Base-by-base conservation (phyloP, 768 basidiomycete species). In the Suillus discolor region DNA sequence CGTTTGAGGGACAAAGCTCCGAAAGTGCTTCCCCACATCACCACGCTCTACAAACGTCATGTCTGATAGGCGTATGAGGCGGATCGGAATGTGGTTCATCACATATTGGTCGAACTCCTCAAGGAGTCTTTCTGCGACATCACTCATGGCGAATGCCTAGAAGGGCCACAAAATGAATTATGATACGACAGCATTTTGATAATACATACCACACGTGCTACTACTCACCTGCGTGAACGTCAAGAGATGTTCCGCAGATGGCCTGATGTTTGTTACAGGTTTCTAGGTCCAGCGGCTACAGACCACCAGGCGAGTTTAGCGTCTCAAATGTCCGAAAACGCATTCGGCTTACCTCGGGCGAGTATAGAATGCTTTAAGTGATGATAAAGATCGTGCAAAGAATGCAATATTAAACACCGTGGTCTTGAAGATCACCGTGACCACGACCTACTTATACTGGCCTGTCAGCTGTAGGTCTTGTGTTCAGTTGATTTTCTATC, bases 71-170 rank as follows among this genome's bases (percentile, higher is more conserved):
- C 54, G 31, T 20, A 55, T 55, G 31, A 55, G 12, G 54, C 54
- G 54, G 31, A 55, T 55, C 1, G 54, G 54, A 6, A 55, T 55
- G 20, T 55, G 54, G 12, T 55, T 55, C 54, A 55, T 55, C 31
- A 55, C 54, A 55, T 55, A 55, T 55, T 55, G 54, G 20, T 55
- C 54, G 31, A 34, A 55, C 20, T 55, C 54, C 20, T 34, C 20
- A 12, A 55, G 20, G 31, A 11, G 36, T 11, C 54, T 31, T 12
- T 1, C 20, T n/a, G 11, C 31, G 16, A 18, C 18, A 53, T 31
- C 16, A 53, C 28, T 28, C 54, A 55, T 55, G 20, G 13, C 12
- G 12, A 20, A 55, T 55, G 6, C 20, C 20, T 34, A 11, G 18
- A 25, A 51, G 6, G 31, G 20, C 18, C 31, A 34, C 18, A 34